phyloP scores from a whole-genome alignment of 768 basidiomycete species.

The Hirschioporus abietinus region DNA sequence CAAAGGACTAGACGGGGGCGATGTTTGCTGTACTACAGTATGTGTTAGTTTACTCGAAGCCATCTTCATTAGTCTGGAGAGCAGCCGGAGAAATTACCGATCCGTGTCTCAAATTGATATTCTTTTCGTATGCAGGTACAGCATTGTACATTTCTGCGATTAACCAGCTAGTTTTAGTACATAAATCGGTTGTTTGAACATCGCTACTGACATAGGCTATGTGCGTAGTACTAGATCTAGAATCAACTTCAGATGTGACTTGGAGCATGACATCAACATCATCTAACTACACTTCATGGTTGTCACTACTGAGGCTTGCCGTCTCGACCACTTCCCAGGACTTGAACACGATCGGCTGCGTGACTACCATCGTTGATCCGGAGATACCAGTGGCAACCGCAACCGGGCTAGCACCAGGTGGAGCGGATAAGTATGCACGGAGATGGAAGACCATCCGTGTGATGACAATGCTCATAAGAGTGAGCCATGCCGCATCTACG shows the following conservation, averaged over 20 bases:
- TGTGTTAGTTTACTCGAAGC: no score
- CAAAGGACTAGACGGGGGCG: no score
- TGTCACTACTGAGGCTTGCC: background rate
- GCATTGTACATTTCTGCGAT: no score
- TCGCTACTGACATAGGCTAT: no score
- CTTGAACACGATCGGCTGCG: background rate
- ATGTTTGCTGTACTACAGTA: no score
- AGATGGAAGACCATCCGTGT: background rate
- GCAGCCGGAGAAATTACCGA: no score
- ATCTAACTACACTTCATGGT: background rate
- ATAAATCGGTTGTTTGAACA: no score
- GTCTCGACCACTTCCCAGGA: background rate
- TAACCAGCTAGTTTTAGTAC: no score
- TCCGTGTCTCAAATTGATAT: no score
- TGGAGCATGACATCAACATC: background rate
- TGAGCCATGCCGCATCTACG: background rate
- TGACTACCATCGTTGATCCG: background rate
- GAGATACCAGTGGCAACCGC: background rate
- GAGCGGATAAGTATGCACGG: background rate
- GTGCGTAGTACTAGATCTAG: background rate
- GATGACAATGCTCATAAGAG: background rate
- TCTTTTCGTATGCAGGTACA: no score
- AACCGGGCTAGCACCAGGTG: background rate
- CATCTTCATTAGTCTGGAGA: no score
- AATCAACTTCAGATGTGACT: background rate